Evolutionary conservation across 192 early-diverging fungal species (phyloP), one percentile per base, ranked within the genome.

Genomic region (Coemansia sp.): DNA sequence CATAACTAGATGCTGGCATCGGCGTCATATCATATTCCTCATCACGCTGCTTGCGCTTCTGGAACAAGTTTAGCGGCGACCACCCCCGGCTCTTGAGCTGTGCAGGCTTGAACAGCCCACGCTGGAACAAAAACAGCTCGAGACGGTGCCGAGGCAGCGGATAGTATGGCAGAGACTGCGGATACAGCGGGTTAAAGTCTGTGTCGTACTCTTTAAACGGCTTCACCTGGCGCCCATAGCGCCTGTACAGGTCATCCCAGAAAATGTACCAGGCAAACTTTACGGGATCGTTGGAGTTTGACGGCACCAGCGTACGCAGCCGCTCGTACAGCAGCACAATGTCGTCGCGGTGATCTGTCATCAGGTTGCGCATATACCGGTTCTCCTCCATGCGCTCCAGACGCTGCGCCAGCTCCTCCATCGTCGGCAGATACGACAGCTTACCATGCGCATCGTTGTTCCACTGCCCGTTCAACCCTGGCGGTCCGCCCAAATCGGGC

Each of bases 211-310:
- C 46, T 15, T 57, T 47, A 9, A 88, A 61, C 60, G 68, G 51
- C 19, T 23, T 51, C 1, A 80, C 84, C n/a, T 78, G 64, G 7
- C 66, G 40, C 22, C 64, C 68, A 63, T 89, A 86, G n/a, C 86
- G 76, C 4, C 86, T 73, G 57, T 85, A 87, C 2, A 89, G 58
- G 42, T 89, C 87, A 53, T 89, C 87, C 86, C 86, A 89, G 62
- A 89, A 87, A 15, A 89, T 65, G 44, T 85, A 89, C 87, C 87
- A 89, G n/a, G 74, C 69, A 58, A 76, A 73, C 48, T 75, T 75
- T 12, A 69, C 63, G 1, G 78, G 78, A 17, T 81, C 74, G 57
- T 75, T 81, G 46, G 66, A 64, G 26, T 62, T 60, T 0, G 73
- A 75, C 0, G 78, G 78, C 44, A 76, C 74, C 59, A 81, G 57